phyloP scores from a whole-genome alignment of 768 basidiomycete species.

The Thelephora aurantiotincta region DNA sequence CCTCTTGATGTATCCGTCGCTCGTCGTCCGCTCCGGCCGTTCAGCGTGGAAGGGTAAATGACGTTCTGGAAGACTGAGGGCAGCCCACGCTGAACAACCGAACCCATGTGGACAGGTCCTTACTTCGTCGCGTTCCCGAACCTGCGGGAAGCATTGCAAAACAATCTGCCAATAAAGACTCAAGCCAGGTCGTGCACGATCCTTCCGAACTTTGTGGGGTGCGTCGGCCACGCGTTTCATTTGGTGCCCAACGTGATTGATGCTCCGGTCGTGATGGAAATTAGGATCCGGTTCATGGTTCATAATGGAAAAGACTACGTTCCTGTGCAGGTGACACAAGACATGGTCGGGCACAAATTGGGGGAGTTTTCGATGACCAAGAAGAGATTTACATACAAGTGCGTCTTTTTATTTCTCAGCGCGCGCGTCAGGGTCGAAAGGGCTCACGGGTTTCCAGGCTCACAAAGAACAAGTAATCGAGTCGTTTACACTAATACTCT shows the following conservation, averaged over 20 bases:
- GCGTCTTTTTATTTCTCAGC: constrained; percentile 23
- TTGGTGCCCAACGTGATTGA: neutral
- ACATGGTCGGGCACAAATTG: constrained; percentile 98
- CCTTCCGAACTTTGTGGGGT: constrained; percentile 95
- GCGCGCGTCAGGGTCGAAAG: neutral
- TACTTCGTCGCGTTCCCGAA: constrained; percentile 91
- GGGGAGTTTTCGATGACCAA: constrained; percentile 90
- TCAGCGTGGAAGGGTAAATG: constrained; percentile 69
- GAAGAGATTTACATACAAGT: constrained; percentile 81
- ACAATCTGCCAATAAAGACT: constrained; percentile 80
- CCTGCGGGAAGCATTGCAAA: constrained; percentile 63
- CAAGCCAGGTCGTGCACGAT: constrained; percentile 84
- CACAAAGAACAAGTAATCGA: constrained; percentile 27
- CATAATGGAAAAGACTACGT: constrained; percentile 90
- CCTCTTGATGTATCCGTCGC: constrained; percentile 46
- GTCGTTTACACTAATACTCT: too few species aligned
- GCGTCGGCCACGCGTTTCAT: constrained; percentile 13
- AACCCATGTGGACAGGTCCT: constrained; percentile 44
- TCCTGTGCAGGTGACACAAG: constrained; percentile 79
- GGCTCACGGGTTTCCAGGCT: constrained; percentile 13
- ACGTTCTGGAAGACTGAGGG: neutral
- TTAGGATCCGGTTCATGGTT: constrained; percentile 76
- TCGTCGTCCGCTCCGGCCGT: constrained; percentile 44
- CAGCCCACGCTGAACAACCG: neutral
- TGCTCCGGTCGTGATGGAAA: neutral